phyloP scores from a whole-genome alignment of 1,284 basidiomycete species.

The Exobasidium cylindrosporum region DNA sequence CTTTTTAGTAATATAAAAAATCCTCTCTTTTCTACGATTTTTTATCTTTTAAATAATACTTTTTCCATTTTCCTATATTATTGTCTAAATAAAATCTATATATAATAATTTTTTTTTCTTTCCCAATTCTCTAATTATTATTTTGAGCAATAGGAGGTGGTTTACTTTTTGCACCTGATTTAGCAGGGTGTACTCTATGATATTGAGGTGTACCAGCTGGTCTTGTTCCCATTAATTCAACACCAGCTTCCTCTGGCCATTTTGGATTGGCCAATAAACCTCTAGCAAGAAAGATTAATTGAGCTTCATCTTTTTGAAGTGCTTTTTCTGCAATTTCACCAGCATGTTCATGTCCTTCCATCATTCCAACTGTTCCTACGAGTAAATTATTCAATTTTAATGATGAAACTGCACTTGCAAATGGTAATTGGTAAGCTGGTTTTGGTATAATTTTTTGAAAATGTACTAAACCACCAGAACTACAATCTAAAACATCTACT shows the following conservation, averaged over 20 bases:
- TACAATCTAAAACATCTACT: constrained; percentile 50
- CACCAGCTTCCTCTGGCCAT: constrained; percentile 37
- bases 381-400: constrained; percentile 29
- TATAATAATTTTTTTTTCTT: no score
- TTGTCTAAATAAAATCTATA: no score
- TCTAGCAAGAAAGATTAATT: constrained; percentile 40
- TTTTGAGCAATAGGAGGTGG: constrained; percentile 17
- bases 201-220: constrained; percentile 40
- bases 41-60: no score
- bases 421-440: constrained; percentile 47
- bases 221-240: constrained; percentile 26
- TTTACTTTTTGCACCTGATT: not conserved
- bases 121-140: constrained; percentile 16
- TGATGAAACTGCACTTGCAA: constrained; percentile 29
- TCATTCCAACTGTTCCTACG: constrained; percentile 44
- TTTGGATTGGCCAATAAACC: constrained; percentile 40
- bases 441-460: constrained; percentile 33
- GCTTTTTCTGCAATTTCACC: constrained; percentile 43
- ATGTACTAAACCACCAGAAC: constrained; percentile 39
- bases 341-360: constrained; percentile 33
- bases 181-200: constrained; percentile 21
- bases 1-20: no score
- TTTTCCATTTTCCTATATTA: no score
- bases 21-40: no score
- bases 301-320: constrained; percentile 29